Conservation (phyloP, 306 rosid species). For the Geum urbanum region DNA sequence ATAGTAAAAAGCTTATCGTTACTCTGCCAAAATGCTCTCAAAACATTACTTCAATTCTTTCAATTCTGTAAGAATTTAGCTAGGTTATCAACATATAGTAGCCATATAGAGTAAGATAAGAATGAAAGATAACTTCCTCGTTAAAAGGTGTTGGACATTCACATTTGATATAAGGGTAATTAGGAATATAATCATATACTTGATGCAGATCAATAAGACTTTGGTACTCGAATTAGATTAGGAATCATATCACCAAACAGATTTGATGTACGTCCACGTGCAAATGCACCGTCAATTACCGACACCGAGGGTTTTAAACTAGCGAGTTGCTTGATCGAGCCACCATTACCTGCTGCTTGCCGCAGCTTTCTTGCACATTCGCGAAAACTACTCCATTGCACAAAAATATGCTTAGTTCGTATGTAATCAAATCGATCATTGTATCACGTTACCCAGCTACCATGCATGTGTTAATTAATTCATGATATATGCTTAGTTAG, state of each 20-base stretch:
- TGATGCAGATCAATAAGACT: neutral
- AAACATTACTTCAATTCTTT: too few species aligned
- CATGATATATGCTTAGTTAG: neutral
- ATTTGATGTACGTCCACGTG: slow-evolving; percentile 5
- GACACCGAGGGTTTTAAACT: slow-evolving; percentile 2
- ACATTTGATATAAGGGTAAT: too few species aligned
- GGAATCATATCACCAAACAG: slow-evolving; percentile 4
- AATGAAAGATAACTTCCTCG: neutral
- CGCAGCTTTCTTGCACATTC: slow-evolving; percentile 11
- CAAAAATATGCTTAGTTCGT: slow-evolving; percentile 1
- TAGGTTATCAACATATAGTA: neutral
- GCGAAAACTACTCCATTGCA: slow-evolving; percentile 6
- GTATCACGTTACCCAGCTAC: slow-evolving; percentile 10
- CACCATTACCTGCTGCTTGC: neutral
- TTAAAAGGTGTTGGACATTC: neutral
- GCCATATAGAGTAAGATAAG: neutral
- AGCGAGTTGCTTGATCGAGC: neutral
- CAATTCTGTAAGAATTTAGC: too few species aligned
- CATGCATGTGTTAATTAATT: neutral
- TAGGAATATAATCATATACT: too few species aligned
- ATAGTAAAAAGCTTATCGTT: too few species aligned
- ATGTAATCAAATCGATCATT: slow-evolving; percentile 6
- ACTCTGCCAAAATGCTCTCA: too few species aligned
- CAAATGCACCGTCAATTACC: neutral
- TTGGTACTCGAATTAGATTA: neutral